Conservation (phyloP, 495 filamentous ascomycete genomes). For the Apiosordaria backusii region DNA sequence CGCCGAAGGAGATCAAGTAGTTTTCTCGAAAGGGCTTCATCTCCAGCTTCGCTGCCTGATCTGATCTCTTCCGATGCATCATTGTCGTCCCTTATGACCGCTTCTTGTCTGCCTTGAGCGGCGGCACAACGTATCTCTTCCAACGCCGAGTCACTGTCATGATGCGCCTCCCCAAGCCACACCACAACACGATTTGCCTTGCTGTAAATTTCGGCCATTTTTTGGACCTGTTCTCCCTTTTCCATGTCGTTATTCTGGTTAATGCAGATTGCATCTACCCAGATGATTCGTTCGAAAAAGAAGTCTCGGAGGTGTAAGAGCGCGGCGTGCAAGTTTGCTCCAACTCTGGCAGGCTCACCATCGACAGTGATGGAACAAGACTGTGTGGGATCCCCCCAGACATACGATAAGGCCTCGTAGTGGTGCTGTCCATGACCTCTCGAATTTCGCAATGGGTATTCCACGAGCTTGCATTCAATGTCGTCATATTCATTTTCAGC, state of each 20-base stretch:
- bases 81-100: too few relatives aligned
- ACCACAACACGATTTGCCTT: not conserved
- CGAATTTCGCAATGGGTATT: too few relatives aligned
- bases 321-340: conserved; percentile 20
- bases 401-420: conserved; percentile 38
- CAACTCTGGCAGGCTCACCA: conserved; percentile 23
- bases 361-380: conserved; percentile 17
- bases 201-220: not conserved
- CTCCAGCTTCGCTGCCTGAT: not conserved
- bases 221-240: not conserved
- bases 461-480: too few relatives aligned
- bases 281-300: not conserved
- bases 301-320: conserved; percentile 18
- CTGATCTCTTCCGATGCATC: too few relatives aligned
- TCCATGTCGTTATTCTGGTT: not conserved
- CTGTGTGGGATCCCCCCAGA: conserved; percentile 28
- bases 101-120: too few relatives aligned
- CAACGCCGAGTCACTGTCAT: not conserved
- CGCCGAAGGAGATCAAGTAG: not conserved
- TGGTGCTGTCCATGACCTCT: too few relatives aligned
- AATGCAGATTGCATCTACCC: conserved; percentile 7
- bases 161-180: not conserved
- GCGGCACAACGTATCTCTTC: not conserved
- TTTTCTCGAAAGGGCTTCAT: not conserved
- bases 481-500: too few relatives aligned